phyloP scores from a whole-genome alignment of 108 stramenopile genomes.

The Heterococcus sp. region DNA sequence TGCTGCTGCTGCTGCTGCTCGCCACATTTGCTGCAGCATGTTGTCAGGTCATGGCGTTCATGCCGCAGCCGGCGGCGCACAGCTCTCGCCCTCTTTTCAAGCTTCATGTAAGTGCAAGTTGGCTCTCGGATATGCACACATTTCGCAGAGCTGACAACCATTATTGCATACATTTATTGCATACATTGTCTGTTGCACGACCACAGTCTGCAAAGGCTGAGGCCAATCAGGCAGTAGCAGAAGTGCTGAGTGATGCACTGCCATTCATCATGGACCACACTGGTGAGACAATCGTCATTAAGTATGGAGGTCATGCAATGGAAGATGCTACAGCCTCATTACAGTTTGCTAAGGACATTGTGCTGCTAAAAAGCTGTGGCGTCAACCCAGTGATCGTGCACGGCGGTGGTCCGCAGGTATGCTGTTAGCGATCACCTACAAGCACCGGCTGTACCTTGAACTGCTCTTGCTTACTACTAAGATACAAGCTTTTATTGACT shows the following conservation, averaged over 20 bases:
- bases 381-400: constrained; percentile 41
- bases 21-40: too few species aligned
- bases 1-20: too few species aligned
- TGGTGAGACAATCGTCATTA: constrained; percentile 25
- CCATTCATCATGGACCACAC: constrained; percentile 27
- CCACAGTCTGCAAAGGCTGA: too few species aligned
- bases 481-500: neutral
- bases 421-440: neutral
- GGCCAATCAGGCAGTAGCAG: neutral
- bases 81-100: too few species aligned
- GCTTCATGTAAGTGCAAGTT: too few species aligned
- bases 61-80: too few species aligned
- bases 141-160: too few species aligned
- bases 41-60: too few species aligned
- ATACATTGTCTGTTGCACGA: too few species aligned
- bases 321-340: constrained; percentile 8
- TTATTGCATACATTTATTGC: too few species aligned
- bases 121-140: too few species aligned
- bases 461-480: neutral
- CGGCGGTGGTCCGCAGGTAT: constrained; percentile 18
- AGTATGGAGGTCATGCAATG: constrained; percentile 44
- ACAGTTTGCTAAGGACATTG: constrained; percentile 20
- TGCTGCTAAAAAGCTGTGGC: constrained; percentile 37
- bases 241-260: constrained; percentile 17
- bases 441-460: neutral